Conservation (phyloP, 345 rosid genomes). For the Sonneratia caseolaris region DNA sequence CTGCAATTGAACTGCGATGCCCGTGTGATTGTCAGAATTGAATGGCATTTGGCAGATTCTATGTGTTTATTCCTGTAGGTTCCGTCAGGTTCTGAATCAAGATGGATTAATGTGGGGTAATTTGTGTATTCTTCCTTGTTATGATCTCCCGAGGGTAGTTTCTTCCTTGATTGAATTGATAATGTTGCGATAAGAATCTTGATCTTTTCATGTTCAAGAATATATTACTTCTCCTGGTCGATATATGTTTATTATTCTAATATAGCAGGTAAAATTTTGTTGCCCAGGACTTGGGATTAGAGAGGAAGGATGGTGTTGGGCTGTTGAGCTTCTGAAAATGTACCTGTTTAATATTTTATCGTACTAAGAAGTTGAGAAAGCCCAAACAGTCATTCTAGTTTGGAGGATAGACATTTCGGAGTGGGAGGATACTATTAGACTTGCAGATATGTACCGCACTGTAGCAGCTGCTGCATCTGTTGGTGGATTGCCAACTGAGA, state of each 20-base stretch:
- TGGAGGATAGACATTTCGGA: background rate
- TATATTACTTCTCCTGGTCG: background rate
- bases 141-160: background rate
- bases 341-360: background rate
- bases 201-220: background rate
- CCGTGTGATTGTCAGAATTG: background rate
- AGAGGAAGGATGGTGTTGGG: background rate
- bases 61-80: background rate
- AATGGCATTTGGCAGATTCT: background rate
- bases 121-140: background rate
- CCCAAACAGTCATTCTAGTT: background rate
- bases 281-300: background rate
- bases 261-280: background rate
- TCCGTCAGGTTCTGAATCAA: background rate
- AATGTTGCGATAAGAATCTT: background rate
- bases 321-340: background rate
- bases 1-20: slow-evolving; percentile 2
- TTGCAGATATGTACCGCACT: slow-evolving; percentile 49
- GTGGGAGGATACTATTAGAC: slow-evolving; percentile 16
- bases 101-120: background rate
- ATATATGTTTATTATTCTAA: background rate
- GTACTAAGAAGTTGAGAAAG: background rate
- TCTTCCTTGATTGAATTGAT: background rate
- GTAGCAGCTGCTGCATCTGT: slow-evolving; percentile 48
- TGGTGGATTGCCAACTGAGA: slow-evolving; percentile 54